Conservation (phyloP, 306 rosid genomes). For the Gillenia trifoliata region DNA sequence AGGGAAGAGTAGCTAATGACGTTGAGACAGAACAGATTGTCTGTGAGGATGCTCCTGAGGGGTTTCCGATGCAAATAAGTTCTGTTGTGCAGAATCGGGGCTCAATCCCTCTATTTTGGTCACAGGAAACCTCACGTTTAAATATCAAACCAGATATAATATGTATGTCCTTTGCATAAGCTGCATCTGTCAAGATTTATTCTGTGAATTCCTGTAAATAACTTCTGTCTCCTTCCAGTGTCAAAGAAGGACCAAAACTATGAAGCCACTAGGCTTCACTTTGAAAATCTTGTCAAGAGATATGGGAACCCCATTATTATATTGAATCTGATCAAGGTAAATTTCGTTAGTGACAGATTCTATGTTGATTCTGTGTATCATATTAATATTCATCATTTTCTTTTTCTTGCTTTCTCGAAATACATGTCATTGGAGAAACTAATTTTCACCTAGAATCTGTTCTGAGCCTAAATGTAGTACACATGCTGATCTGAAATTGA, state of each 20-base stretch:
- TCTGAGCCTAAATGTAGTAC: not conserved
- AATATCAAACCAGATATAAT: conserved; percentile 89
- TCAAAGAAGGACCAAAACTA: conserved; percentile 61
- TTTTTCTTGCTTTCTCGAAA: not conserved
- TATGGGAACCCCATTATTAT: conserved; percentile 92
- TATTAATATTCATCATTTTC: not conserved
- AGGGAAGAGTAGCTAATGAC: conserved; percentile 97
- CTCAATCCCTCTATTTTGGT: conserved; percentile 98
- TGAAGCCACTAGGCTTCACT: conserved; percentile 93
- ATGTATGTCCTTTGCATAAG: conserved; percentile 44
- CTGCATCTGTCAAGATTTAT: not conserved
- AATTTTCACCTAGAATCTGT: not conserved
- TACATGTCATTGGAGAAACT: not conserved
- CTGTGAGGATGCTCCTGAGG: conserved; percentile 60
- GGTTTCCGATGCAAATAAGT: conserved; percentile 70
- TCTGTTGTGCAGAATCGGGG: conserved; percentile 93
- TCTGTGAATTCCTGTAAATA: conserved; percentile 15
- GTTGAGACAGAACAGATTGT: conserved; percentile 98
- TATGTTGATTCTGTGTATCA: not conserved
- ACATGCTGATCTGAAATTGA: not conserved
- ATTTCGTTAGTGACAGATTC: not conserved
- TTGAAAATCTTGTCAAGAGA: conserved; percentile 86
- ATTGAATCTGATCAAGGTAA: conserved; percentile 93
- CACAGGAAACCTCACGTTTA: conserved; percentile 93
- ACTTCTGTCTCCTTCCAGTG: conserved; percentile 47